Percentiles rank a stretch among this genome's conserved stretches.
Evolutionary conservation across 345 rosid genomes (phyloP).

Genomic region (Brassica incana): DNA sequence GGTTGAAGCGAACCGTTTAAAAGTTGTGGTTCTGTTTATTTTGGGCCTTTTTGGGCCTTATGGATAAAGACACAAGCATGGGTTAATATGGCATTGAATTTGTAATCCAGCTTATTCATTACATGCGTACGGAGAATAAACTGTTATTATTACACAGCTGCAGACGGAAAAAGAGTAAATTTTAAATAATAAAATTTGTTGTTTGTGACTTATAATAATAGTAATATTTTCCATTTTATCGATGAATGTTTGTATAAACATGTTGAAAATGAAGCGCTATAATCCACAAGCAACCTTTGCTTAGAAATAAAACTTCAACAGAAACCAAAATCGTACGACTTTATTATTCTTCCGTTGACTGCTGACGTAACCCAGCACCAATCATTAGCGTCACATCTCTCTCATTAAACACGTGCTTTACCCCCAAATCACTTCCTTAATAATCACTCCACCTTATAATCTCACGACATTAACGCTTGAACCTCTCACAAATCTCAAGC

Average conservation of each 20-base stretch:
- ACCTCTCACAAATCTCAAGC: slow-evolving; percentile 3
- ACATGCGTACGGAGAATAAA: neutral
- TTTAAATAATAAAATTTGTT: too few species aligned
- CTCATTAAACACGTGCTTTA: slow-evolving; percentile 26
- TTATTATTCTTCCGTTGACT: slow-evolving; percentile 2
- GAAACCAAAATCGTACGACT: slow-evolving; percentile 22
- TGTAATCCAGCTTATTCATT: neutral
- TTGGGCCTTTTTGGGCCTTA: slow-evolving; percentile 27
- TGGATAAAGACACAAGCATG: neutral
- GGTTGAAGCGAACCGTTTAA: neutral
- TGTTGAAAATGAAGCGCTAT: neutral
- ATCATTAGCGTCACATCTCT: slow-evolving; percentile 13
- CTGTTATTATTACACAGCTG: neutral
- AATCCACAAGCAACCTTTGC: slow-evolving; percentile 1
- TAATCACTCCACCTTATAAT: slow-evolving; percentile 4
- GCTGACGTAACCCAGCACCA: slow-evolving; percentile 15
- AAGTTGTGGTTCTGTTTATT: neutral
- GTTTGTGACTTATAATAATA: neutral
- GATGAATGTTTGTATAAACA: neutral
- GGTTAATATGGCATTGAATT: slow-evolving; percentile 1
- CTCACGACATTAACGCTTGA: slow-evolving; percentile 4
- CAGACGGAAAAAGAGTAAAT: too few species aligned
- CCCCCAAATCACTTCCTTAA: slow-evolving; percentile 9
- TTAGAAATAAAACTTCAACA: slow-evolving; percentile 14
- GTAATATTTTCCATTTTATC: neutral